Evolutionary conservation across 2,329 filamentous ascomycete genomes (phyloP).

Genomic region (Ophiostoma himal-ulmi): DNA sequence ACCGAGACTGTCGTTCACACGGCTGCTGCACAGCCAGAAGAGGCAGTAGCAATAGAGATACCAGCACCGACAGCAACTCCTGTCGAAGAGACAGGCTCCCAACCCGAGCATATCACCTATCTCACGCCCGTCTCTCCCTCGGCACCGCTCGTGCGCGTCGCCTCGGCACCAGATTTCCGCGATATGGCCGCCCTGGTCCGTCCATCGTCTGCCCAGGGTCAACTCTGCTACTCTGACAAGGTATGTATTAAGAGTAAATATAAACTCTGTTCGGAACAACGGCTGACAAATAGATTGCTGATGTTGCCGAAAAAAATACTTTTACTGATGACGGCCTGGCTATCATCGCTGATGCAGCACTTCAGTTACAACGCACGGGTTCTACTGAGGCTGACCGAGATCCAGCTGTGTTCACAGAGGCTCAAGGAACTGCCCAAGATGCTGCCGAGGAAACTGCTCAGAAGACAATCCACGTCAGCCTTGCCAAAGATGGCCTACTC

Average conservation of each 20-base stretch:
- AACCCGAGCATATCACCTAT: neutral
- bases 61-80: too few relatives aligned
- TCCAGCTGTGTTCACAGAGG: neutral
- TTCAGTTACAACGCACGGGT: neutral
- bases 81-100: neutral
- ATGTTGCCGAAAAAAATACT: neutral
- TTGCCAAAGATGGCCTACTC: neutral
- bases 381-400: neutral
- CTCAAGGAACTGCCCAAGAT: neutral
- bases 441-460: too few relatives aligned
- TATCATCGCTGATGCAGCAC: neutral
- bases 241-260: neutral
- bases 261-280: neutral
- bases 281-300: neutral
- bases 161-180: constrained; percentile 17
- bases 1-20: neutral
- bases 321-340: neutral
- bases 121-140: neutral
- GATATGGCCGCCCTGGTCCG: neutral
- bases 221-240: neutral
- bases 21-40: neutral
- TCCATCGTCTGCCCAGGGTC: neutral
- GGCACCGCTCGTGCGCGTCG: constrained; percentile 10
- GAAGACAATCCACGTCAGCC: neutral
- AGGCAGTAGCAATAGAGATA: neutral